These are phyloP conservation scores for Ceratobasidium sp. DNA, from an alignment of 1,284 basidiomycete genomes.

Conservation along the genomic window DNA sequence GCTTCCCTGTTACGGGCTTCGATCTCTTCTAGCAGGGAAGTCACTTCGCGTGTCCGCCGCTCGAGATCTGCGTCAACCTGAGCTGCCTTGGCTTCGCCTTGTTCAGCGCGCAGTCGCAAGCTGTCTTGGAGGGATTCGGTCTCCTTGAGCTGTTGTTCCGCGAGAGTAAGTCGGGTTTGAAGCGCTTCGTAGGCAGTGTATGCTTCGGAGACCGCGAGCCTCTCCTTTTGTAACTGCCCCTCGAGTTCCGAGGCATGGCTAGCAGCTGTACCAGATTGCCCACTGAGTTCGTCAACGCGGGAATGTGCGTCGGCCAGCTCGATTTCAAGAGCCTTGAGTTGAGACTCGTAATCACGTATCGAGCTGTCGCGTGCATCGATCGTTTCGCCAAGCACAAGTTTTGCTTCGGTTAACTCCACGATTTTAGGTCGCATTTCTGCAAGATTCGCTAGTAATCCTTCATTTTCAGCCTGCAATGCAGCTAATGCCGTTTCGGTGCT, in stretches of 20 bases:
- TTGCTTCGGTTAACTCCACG: slow-evolving; percentile 73
- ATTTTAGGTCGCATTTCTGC: slow-evolving; percentile 85
- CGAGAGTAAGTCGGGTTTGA: slow-evolving; percentile 53
- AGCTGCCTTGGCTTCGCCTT: slow-evolving; percentile 7
- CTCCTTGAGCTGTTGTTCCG: slow-evolving; percentile 25
- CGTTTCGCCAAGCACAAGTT: slow-evolving; percentile 69
- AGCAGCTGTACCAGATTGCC: slow-evolving; percentile 56
- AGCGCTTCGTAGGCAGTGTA: slow-evolving; percentile 58
- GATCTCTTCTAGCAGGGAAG: slow-evolving; percentile 29
- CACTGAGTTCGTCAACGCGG: slow-evolving; percentile 58
- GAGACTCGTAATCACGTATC: slow-evolving; percentile 61
- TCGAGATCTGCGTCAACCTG: slow-evolving; percentile 19
- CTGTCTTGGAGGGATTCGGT: slow-evolving; percentile 2
- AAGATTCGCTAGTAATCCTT: slow-evolving; percentile 71
- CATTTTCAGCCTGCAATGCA: slow-evolving; percentile 72
- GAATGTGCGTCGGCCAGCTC: slow-evolving; percentile 62
- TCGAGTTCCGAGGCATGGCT: slow-evolving; percentile 46
- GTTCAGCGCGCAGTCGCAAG: slow-evolving; percentile 6
- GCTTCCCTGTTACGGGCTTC: slow-evolving; percentile 22
- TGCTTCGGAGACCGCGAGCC: slow-evolving; percentile 64
- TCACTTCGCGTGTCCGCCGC: slow-evolving; percentile 33
- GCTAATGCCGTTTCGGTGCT: slow-evolving; percentile 70
- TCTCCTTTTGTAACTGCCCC: slow-evolving; percentile 54
- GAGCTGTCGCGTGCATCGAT: slow-evolving; percentile 62
- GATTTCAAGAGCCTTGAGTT: slow-evolving; percentile 67